phyloP scores from a whole-genome alignment of 495 filamentous ascomycete species.

The Penicillium psychrofluorescens region DNA sequence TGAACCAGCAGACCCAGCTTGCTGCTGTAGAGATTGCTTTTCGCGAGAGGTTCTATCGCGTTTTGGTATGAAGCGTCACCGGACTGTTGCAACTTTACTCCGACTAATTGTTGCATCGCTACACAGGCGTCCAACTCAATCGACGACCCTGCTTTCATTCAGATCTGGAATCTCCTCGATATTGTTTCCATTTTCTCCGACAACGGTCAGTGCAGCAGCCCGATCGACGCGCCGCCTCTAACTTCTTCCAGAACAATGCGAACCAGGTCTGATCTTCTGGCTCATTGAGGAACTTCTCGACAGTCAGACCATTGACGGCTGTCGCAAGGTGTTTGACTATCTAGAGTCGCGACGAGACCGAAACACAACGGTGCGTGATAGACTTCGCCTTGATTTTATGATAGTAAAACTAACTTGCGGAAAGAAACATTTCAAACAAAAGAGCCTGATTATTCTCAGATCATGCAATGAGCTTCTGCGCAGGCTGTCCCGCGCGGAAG shows the following conservation, averaged over 20 bases:
- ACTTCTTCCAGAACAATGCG: conserved; percentile 61
- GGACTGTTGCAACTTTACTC: background rate
- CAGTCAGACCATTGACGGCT: conserved; percentile 87
- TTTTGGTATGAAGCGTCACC: conserved; percentile 50
- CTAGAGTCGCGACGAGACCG: conserved; percentile 85
- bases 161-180: conserved; percentile 90
- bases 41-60: conserved; percentile 65
- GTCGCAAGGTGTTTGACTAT: conserved; percentile 85
- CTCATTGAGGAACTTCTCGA: conserved; percentile 93
- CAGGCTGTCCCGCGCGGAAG: conserved; percentile 84
- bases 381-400: background rate
- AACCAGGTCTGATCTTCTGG: conserved; percentile 76
- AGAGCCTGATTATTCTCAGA: conserved; percentile 78
- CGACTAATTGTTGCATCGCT: conserved; percentile 11
- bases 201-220: conserved; percentile 38
- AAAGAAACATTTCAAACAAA: conserved; percentile 73
- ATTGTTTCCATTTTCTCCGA: conserved; percentile 83
- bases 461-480: conserved; percentile 93
- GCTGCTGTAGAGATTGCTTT: conserved; percentile 73
- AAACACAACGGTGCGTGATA: conserved; percentile 55
- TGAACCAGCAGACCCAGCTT: conserved; percentile 42
- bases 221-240: conserved; percentile 7
- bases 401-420: conserved; percentile 5
- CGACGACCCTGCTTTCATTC: conserved; percentile 63
- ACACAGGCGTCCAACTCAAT: conserved; percentile 61